Evolutionary conservation across 192 early-diverging fungal species (phyloP).

Genomic region (Coemansia sp.): DNA sequence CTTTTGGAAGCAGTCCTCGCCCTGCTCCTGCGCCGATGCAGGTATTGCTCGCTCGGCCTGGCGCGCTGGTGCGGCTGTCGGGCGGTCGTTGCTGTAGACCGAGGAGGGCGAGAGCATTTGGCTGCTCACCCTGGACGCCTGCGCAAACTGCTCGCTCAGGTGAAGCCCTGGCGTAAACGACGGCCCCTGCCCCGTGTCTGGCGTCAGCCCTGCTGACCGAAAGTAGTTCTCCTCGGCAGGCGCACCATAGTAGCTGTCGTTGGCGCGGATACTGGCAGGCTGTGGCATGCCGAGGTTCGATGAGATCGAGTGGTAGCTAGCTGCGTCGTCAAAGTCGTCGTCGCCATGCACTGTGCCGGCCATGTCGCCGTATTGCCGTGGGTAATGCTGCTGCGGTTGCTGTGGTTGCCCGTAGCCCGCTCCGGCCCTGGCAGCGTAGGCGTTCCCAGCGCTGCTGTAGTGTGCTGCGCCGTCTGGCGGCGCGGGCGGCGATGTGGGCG

Average conservation of each 20-base stretch:
- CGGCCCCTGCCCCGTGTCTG: background rate
- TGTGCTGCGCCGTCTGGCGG: conserved; percentile 3
- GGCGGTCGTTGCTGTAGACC: background rate
- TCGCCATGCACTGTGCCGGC: conserved; percentile 24
- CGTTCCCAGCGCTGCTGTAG: background rate
- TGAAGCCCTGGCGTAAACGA: too few species aligned
- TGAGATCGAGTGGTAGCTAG: conserved; percentile 50
- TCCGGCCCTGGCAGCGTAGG: background rate
- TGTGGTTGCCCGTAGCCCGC: background rate
- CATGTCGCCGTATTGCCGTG: conserved; percentile 9
- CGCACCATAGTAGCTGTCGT: conserved; percentile 36
- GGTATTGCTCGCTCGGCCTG: background rate
- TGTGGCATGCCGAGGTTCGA: conserved; percentile 32
- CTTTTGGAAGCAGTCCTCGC: conserved; percentile 59
- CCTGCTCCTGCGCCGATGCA: conserved; percentile 27
- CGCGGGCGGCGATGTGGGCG: background rate
- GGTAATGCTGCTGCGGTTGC: background rate
- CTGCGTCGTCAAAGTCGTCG: conserved; percentile 50
- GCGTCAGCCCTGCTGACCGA: conserved; percentile 1
- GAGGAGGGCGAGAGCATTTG: background rate
- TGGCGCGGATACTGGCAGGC: conserved; percentile 4
- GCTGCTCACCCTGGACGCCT: background rate
- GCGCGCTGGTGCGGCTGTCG: conserved; percentile 4
- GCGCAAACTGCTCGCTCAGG: background rate
- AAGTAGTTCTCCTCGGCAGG: conserved; percentile 20